Conservation (phyloP, 2,329 filamentous ascomycete species). For the Colletotrichum sp. region DNA sequence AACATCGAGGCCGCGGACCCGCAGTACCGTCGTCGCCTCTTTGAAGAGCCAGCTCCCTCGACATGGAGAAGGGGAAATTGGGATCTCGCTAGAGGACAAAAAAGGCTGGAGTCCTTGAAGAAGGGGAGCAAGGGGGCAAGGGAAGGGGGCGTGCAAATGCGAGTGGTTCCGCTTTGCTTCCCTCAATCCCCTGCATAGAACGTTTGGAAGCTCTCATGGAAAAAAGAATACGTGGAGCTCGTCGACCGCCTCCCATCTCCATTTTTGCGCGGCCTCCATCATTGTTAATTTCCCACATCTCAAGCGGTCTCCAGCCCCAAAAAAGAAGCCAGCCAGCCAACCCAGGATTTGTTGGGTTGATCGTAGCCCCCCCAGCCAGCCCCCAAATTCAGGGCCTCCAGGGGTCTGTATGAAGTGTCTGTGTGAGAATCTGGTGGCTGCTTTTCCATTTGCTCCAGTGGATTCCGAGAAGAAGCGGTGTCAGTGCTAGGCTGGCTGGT, state of each 20-base stretch:
- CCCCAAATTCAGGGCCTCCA: not conserved
- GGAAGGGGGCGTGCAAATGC: not conserved
- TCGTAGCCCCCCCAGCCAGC: not conserved
- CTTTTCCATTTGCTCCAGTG: not conserved
- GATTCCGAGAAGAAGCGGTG: not conserved
- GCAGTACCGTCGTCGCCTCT: not conserved
- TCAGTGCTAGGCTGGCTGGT: not conserved
- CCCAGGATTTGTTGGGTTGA: not conserved
- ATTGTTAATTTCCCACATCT: not conserved
- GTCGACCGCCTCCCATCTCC: not conserved
- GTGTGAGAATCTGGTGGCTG: not conserved
- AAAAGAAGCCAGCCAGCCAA: not conserved
- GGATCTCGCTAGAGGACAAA: not conserved
- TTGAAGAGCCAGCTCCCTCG: not conserved
- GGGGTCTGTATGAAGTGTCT: not conserved
- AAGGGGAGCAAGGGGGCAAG: not conserved
- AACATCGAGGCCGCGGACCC: not conserved
- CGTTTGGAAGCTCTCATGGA: conserved; percentile 14
- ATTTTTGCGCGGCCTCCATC: not conserved
- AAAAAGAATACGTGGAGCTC: not conserved
- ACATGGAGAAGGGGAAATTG: conserved; percentile 9
- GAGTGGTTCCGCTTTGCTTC: not conserved
- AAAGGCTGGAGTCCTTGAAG: not conserved
- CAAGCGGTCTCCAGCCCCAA: not conserved
- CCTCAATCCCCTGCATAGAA: conserved; percentile 9